Evolutionary conservation across 2,329 filamentous ascomycete genomes (phyloP), one percentile per base, ranked within the genome.

Genomic region (Penicillium concentricum): DNA sequence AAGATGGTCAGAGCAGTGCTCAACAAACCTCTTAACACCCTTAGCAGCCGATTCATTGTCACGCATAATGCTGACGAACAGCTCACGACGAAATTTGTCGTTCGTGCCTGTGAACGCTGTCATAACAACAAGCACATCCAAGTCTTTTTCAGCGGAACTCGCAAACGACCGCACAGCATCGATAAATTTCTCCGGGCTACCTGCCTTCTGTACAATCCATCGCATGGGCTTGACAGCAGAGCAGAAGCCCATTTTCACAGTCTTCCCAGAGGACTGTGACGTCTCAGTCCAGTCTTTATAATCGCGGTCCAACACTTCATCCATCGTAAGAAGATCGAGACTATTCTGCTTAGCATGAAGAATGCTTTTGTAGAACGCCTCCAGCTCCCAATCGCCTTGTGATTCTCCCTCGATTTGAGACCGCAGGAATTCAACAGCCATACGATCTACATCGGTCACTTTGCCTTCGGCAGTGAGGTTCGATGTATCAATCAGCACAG

Each of bases 201-300:
- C 69, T 2, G 81, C 79, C 60, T 86, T 85, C 20, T 73, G 58
- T 24, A 79, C 64, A 49, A 87, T 68, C 71, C 82, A 87, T 0
- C 74, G 71, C 6, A 87, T 71, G 0, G 81, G 74, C 64, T 83
- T 83, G 32, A 87, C 84, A 6, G 84, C 78, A 24, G 81, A 83
- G 62, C 81, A 83, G 52, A 87, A 82, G 2, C 85, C 85, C 18
- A 87, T 74, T 48, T 76, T 79, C 34, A 78, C 32, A 2, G 56
- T 63, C 70, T 63, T 38, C 64, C 72, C 50, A 63, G 69, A 58
- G 64, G 69, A 59, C 24, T 55, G 61, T 4, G 62, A 54, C 13
- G 63, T 68, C 56, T 81, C 81, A 1, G 74, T 75, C 85, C 85
- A 88, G 49, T 82, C 75, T 69, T 88, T 88, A 67, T 86, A 88